Conservation (phyloP, 2,329 filamentous ascomycete genomes). For the Fusarium temperatum region DNA sequence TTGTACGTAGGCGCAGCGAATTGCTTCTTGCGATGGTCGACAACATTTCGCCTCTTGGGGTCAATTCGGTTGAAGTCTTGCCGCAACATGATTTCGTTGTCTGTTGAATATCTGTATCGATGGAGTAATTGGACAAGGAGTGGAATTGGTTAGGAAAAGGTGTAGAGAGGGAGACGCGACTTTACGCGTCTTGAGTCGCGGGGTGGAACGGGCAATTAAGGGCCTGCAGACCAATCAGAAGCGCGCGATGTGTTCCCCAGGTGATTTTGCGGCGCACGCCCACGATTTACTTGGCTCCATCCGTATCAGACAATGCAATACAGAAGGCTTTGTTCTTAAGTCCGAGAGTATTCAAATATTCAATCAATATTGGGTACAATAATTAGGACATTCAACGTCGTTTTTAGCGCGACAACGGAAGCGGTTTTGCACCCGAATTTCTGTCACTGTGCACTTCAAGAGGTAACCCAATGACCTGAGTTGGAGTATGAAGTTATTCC, state of each 20-base stretch:
- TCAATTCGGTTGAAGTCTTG: constrained; percentile 64
- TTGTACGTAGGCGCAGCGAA: constrained; percentile 82
- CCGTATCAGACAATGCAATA: neutral
- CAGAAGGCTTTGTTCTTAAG: neutral
- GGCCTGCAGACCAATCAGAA: constrained; percentile 22
- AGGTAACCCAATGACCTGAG: neutral
- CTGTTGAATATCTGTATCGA: constrained; percentile 2
- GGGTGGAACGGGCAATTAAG: constrained; percentile 40
- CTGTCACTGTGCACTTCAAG: neutral
- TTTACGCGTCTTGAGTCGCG: constrained; percentile 43
- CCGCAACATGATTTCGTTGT: constrained; percentile 54
- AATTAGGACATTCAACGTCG: too few relatives aligned
- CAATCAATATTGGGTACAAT: neutral
- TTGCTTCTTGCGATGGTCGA: constrained; percentile 86
- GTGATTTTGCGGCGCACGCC: neutral
- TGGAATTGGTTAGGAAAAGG: constrained; percentile 16
- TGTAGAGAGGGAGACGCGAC: constrained; percentile 46
- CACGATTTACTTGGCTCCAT: neutral
- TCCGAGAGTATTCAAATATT: neutral
- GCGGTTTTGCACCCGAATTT: neutral
- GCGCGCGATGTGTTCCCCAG: neutral
- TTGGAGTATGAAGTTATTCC: neutral
- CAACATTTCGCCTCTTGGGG: constrained; percentile 77
- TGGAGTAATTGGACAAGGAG: constrained; percentile 19
- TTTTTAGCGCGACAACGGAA: neutral